Conservation (phyloP, 495 filamentous ascomycete species). For the Thozetella sp. region DNA sequence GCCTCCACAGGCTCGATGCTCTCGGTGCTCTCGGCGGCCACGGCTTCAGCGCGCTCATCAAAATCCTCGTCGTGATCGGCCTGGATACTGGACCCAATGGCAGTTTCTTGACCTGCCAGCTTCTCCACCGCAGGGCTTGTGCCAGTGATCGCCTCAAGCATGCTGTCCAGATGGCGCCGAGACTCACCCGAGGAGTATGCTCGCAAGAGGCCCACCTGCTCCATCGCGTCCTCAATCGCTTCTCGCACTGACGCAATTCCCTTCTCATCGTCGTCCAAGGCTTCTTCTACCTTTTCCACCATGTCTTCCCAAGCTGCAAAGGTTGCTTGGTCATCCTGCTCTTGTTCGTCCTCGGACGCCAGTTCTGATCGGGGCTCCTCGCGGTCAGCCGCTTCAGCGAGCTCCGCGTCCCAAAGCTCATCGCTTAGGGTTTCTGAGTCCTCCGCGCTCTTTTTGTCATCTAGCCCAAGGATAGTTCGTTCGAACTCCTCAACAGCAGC, state of each 20-base stretch:
- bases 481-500: constrained; percentile 70
- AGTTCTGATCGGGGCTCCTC: constrained; percentile 12
- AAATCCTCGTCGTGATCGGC: constrained; percentile 5
- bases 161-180: constrained; percentile 35
- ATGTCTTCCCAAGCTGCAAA: constrained; percentile 52
- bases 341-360: constrained; percentile 17
- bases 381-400: constrained; percentile 7
- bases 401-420: constrained; percentile 6
- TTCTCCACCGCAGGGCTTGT: constrained; percentile 13
- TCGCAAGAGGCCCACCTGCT: constrained; percentile 42
- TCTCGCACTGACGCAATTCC: constrained; percentile 41
- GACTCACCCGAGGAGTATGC: constrained; percentile 30
- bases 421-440: neutral
- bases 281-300: constrained; percentile 52
- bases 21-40: neutral
- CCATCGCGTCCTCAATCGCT: constrained; percentile 42
- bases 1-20: neutral
- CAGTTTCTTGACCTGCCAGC: constrained; percentile 7
- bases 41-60: neutral
- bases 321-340: constrained; percentile 23
- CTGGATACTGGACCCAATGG: too few species aligned
- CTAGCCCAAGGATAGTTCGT: constrained; percentile 56
- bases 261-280: constrained; percentile 54
- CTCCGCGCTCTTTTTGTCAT: neutral
- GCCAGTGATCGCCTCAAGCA: constrained; percentile 36